Evolutionary conservation across 1,284 basidiomycete genomes (phyloP).

Genomic region (Irpex sp.): DNA sequence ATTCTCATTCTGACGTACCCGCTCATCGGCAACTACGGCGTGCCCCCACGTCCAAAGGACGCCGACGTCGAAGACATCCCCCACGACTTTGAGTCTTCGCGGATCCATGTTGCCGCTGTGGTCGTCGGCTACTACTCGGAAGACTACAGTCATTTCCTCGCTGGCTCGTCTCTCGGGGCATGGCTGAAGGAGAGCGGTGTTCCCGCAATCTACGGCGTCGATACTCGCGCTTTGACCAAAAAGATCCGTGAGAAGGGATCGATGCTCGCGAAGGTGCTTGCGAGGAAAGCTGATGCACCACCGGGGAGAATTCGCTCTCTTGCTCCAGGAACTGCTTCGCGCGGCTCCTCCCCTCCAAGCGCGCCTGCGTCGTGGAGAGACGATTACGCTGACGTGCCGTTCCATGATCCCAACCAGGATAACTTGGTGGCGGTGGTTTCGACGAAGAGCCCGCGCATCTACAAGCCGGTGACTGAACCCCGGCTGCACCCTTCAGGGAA

Average conservation of each 20-base stretch:
- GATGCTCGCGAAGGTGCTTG: slow-evolving; percentile 84
- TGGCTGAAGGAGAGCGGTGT: slow-evolving; percentile 97
- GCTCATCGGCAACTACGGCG: slow-evolving; percentile 96
- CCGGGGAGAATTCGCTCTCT: neutral
- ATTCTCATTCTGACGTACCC: slow-evolving; percentile 98
- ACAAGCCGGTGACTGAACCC: slow-evolving; percentile 55
- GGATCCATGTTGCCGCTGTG: slow-evolving; percentile 91
- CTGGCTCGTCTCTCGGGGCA: slow-evolving; percentile 80
- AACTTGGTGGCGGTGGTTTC: slow-evolving; percentile 95
- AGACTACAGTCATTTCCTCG: slow-evolving; percentile 95
- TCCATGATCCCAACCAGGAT: slow-evolving; percentile 84
- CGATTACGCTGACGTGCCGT: slow-evolving; percentile 80
- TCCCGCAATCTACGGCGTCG: slow-evolving; percentile 95
- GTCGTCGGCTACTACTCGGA: slow-evolving; percentile 94
- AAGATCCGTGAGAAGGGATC: slow-evolving; percentile 92
- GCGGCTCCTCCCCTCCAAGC: neutral
- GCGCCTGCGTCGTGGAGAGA: slow-evolving; percentile 69
- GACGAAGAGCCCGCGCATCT: slow-evolving; percentile 64
- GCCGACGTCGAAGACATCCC: slow-evolving; percentile 64
- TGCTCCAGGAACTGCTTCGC: neutral
- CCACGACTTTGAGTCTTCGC: slow-evolving; percentile 87
- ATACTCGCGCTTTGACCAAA: slow-evolving; percentile 97
- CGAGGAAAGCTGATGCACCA: slow-evolving; percentile 41
- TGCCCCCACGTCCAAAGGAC: slow-evolving; percentile 70
- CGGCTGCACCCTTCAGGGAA: slow-evolving; percentile 75